Conservation (phyloP, 2,329 filamentous ascomycete species). For the Rhynchosporium agropyri region DNA sequence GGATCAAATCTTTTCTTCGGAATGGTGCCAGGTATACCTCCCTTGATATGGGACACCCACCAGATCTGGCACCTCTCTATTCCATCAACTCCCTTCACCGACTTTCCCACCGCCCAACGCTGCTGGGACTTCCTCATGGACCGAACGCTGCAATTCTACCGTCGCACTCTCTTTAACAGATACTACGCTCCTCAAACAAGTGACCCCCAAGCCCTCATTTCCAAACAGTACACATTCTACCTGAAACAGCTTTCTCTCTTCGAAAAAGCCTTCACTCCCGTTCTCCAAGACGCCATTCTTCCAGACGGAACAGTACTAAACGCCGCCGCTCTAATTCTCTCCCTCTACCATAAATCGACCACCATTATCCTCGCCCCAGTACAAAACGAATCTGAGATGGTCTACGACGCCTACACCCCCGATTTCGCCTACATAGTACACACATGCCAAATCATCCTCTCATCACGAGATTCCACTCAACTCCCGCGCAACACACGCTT, state of each 20-base stretch:
- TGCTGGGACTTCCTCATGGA: conserved; percentile 42
- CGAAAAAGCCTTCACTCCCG: conserved; percentile 33
- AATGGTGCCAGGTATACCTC: conserved; percentile 35
- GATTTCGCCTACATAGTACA: conserved; percentile 36
- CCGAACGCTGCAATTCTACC: conserved; percentile 37
- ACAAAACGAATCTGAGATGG: conserved; percentile 33
- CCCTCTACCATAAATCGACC: conserved; percentile 33
- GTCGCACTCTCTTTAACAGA: conserved; percentile 35
- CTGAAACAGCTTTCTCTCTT: conserved; percentile 32
- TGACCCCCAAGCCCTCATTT: conserved; percentile 29
- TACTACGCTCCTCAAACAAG: conserved; percentile 26
- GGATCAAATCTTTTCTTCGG: conserved; percentile 38
- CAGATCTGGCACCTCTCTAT: conserved; percentile 36
- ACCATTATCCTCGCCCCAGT: conserved; percentile 32
- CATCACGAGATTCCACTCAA: conserved; percentile 20
- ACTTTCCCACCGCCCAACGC: conserved; percentile 34
- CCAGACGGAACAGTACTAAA: conserved; percentile 32
- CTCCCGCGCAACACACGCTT: conserved; percentile 51
- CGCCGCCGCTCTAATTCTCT: conserved; percentile 34
- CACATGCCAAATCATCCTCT: conserved; percentile 30
- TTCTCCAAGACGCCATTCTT: conserved; percentile 33
- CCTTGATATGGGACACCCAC: conserved; percentile 39
- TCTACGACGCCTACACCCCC: conserved; percentile 34
- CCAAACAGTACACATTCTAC: conserved; percentile 26
- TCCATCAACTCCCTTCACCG: conserved; percentile 31